phyloP scores from a whole-genome alignment of 2,329 filamentous ascomycete species.

The Tolypocladium guangdongense region DNA sequence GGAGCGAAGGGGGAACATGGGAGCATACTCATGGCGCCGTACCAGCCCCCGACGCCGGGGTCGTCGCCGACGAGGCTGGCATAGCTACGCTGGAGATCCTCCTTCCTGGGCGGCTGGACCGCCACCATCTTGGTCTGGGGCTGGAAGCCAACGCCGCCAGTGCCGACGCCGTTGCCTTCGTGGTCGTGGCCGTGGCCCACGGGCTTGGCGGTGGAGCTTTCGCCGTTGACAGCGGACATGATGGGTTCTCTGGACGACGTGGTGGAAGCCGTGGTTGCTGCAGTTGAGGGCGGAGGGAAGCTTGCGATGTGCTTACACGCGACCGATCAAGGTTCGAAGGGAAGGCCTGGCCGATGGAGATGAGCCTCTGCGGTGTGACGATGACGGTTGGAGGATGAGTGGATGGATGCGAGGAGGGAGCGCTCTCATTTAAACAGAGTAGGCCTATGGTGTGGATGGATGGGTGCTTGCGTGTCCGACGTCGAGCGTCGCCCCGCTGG shows the following conservation, averaged over 20 bases:
- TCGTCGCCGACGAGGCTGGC: conserved; percentile 55
- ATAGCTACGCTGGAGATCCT: conserved; percentile 78
- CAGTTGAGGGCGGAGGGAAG: not conserved
- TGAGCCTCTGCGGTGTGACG: not conserved
- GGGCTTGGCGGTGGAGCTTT: conserved; percentile 19
- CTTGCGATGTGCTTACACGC: no score
- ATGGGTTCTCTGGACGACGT: conserved; percentile 8
- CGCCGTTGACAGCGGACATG: conserved; percentile 14
- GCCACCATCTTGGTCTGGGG: conserved; percentile 49
- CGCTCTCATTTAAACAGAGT: not conserved
- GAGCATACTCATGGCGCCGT: conserved; percentile 68
- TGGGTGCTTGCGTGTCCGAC: not conserved
- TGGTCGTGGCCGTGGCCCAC: conserved; percentile 7
- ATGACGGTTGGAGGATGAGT: not conserved
- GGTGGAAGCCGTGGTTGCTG: conserved; percentile 6
- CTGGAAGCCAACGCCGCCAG: conserved; percentile 31
- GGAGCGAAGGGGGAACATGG: not conserved
- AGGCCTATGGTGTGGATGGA: no score
- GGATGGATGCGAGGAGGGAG: not conserved
- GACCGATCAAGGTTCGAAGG: not conserved
- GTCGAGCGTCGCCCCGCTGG: not conserved
- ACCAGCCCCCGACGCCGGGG: conserved; percentile 71
- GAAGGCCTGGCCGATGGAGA: not conserved
- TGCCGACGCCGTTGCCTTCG: not conserved
- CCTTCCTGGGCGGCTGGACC: conserved; percentile 69